These are phyloP conservation scores for Macaranga tanarius DNA, from an alignment of 441 rosid species.

Conservation along the genomic window DNA sequence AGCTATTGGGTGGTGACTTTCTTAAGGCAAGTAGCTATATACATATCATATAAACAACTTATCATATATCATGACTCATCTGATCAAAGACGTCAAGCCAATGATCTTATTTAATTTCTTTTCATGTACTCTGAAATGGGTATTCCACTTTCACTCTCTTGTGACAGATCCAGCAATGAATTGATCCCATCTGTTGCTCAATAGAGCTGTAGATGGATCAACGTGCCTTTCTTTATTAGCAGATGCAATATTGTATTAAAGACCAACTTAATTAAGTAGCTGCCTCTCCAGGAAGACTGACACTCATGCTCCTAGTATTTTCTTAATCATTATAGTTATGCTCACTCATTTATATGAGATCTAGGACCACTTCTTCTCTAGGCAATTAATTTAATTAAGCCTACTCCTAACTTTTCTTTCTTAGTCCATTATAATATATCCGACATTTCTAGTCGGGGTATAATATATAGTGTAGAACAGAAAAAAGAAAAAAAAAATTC, in stretches of 20 bases:
- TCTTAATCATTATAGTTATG: constrained; percentile 20
- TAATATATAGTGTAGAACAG: no score
- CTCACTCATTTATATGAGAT: no score
- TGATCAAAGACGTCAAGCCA: neutral
- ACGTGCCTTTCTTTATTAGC: neutral
- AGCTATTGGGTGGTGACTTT: constrained; percentile 6
- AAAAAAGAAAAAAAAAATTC: no score
- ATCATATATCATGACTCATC: constrained; percentile 17
- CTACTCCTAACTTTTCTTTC: no score
- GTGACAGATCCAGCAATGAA: constrained; percentile 11
- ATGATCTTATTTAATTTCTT: neutral
- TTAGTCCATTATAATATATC: no score
- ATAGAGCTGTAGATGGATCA: neutral
- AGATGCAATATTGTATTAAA: constrained; percentile 5
- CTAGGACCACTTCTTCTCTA: no score
- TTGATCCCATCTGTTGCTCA: constrained; percentile 16
- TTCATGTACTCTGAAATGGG: constrained; percentile 15
- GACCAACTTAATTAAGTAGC: neutral
- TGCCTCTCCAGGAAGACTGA: constrained; percentile 17
- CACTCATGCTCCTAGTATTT: constrained; percentile 20
- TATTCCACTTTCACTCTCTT: constrained; percentile 28
- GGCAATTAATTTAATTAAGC: no score
- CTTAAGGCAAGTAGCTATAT: neutral
- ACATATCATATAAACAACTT: neutral
- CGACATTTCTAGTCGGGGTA: no score